Evolutionary conservation across 2,329 filamentous ascomycete genomes (phyloP), one percentile per base, ranked within the genome.

Genomic region (Clarireedia monteithiana): DNA sequence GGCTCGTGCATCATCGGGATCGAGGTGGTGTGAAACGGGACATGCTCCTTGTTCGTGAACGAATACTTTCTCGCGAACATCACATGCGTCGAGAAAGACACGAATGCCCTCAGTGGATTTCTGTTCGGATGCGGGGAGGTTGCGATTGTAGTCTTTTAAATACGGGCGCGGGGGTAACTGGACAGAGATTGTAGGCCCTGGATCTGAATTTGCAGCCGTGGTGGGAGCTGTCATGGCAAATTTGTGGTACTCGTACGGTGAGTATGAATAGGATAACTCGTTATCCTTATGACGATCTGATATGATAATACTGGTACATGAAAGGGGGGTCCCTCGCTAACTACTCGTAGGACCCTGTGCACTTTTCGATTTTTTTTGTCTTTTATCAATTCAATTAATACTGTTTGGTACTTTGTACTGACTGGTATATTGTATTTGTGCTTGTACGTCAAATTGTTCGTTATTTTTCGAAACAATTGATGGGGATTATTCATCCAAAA

Each of bases 11-110:
- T 55, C 53, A 26, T 50, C 47, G 36, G 47, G 24, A 5, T 55
- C 53, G 27, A 49, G 45, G 3, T 55, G 53, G 12, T 55, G 53
- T 5, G 39, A 24, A 1, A 55, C 38, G 14, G 26, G 38, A 1
- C 49, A 17, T 17, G 23, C 47, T 7, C 20, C 36, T 45, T 55
- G 47, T 50, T 56, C 40, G 17, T 51, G 10, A 1, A 56, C 53
- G 39, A n/a, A 56, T 5, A 56, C 53, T 47, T 47, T 27, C 46
- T 56, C 53, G 20, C 48, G 53, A 7, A 56, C 2, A n/a, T 12
- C 12, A 39, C 47, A 45, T 17, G 42, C 34, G 24, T 47, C 44
- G 42, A 48, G 38, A 30, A 53, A 53, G 2, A 39, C 15, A 20
- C 17, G 14, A 23, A 36, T 42, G 14, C 52, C 34, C 15, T 27